phyloP scores from a whole-genome alignment of 2,329 filamentous ascomycete species.

The Decorospora gaudefroyi region DNA sequence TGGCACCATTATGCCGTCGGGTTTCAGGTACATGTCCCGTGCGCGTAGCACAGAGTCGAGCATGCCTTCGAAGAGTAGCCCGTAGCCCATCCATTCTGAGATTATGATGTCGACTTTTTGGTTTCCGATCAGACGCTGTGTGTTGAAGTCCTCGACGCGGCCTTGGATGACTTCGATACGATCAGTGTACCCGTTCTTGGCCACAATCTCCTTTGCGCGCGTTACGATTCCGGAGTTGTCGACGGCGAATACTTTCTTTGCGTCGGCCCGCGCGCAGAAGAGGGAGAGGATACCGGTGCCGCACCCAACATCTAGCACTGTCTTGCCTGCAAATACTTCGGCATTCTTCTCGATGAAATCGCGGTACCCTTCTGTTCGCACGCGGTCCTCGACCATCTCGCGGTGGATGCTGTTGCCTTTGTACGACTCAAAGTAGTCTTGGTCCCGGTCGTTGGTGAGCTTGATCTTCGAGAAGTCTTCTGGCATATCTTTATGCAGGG shows the following conservation, averaged over 20 bases:
- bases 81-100: slow-evolving; percentile 98
- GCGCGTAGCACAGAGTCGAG: slow-evolving; percentile 89
- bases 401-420: slow-evolving; percentile 79
- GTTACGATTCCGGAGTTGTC: slow-evolving; percentile 90
- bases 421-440: slow-evolving; percentile 68
- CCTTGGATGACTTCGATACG: slow-evolving; percentile 80
- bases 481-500: slow-evolving; percentile 50
- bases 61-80: slow-evolving; percentile 93
- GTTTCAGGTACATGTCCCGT: slow-evolving; percentile 80
- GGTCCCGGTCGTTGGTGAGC: slow-evolving; percentile 55
- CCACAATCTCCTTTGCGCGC: slow-evolving; percentile 83
- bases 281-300: slow-evolving; percentile 83
- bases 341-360: slow-evolving; percentile 96
- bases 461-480: slow-evolving; percentile 38
- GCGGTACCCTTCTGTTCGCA: slow-evolving; percentile 88
- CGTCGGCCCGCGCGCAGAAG: slow-evolving; percentile 91
- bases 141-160: slow-evolving; percentile 80
- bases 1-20: slow-evolving; percentile 81
- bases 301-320: slow-evolving; percentile 89
- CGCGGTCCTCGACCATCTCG: slow-evolving; percentile 88
- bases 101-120: slow-evolving; percentile 87
- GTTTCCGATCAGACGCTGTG: slow-evolving; percentile 58
- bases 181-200: slow-evolving; percentile 74
- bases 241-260: slow-evolving; percentile 83
- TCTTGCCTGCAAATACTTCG: slow-evolving; percentile 80